phyloP scores from a whole-genome alignment of 257 asterid species.

The Salvia splendens region DNA sequence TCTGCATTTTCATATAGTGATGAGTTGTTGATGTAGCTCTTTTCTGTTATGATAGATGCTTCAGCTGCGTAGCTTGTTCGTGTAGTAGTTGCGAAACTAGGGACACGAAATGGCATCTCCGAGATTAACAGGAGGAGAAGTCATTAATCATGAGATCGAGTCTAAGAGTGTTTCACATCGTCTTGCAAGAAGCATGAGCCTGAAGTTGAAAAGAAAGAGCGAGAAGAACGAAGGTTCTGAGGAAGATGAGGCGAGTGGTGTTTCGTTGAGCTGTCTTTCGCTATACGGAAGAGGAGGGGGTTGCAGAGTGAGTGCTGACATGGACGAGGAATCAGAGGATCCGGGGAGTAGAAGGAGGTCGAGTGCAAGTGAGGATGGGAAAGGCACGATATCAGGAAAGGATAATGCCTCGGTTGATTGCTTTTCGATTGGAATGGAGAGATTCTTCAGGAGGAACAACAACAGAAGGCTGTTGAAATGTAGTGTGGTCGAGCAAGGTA shows the following conservation, averaged over 20 bases:
- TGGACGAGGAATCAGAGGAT: conserved; percentile 65
- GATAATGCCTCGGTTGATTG: conserved; percentile 66
- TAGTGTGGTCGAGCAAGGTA: conserved; percentile 38
- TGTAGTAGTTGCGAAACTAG: conserved; percentile 32
- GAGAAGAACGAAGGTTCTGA: conserved; percentile 50
- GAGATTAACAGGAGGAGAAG: conserved; percentile 50
- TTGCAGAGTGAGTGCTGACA: conserved; percentile 92
- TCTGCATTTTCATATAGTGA: neutral
- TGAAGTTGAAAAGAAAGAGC: conserved; percentile 65
- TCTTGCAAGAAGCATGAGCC: conserved; percentile 78
- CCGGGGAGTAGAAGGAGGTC: conserved; percentile 61
- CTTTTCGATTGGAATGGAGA: conserved; percentile 70
- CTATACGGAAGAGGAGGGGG: conserved; percentile 85
- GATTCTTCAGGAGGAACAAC: conserved; percentile 60
- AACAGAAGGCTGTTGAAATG: conserved; percentile 45
- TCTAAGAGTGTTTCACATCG: conserved; percentile 67
- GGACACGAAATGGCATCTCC: conserved; percentile 46
- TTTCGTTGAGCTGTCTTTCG: conserved; percentile 76
- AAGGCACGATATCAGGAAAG: conserved; percentile 53
- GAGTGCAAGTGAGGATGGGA: conserved; percentile 69
- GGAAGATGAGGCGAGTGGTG: conserved; percentile 56
- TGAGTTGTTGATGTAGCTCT: conserved; percentile 16
- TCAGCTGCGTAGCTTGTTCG: neutral
- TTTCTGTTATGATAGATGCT: neutral
- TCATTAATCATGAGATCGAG: conserved; percentile 49